A percentile compares a stretch with the other conserved stretches of the same genome.
phyloP scores from a whole-genome alignment of 1,284 basidiomycete species.

The Pseudozyma pruni region DNA sequence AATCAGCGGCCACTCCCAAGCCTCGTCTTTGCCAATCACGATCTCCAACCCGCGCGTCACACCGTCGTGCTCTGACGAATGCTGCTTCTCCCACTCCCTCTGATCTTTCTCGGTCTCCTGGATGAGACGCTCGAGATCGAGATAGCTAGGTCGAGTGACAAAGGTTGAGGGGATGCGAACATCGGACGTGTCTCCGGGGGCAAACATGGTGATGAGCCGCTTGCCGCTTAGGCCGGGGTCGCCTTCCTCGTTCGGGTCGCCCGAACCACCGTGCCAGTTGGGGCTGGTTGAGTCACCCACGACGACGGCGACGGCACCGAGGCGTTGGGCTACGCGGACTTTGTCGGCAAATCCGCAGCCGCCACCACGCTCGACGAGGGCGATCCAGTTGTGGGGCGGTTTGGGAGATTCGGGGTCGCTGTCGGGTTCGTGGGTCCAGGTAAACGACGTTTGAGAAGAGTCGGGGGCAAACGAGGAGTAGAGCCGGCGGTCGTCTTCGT shows the following conservation, averaged over 20 bases:
- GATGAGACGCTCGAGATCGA: constrained; percentile 60
- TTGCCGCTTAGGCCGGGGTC: constrained; percentile 52
- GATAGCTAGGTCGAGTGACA: constrained; percentile 62
- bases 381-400: constrained; percentile 64
- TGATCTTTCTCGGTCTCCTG: constrained; percentile 54
- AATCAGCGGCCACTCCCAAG: constrained; percentile 63
- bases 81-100: constrained; percentile 37
- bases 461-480: constrained; percentile 26
- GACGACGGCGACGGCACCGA: constrained; percentile 65
- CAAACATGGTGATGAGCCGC: constrained; percentile 65
- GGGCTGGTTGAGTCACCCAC: constrained; percentile 61
- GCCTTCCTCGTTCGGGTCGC: constrained; percentile 52
- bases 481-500: constrained; percentile 42
- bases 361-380: constrained; percentile 62
- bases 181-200: constrained; percentile 61
- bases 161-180: constrained; percentile 65
- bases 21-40: constrained; percentile 60
- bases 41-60: constrained; percentile 54
- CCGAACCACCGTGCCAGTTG: constrained; percentile 37
- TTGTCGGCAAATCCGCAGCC: constrained; percentile 63
- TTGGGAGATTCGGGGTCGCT: neutral
- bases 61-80: constrained; percentile 14
- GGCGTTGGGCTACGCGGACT: constrained; percentile 60
- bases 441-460: constrained; percentile 20
- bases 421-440: constrained; percentile 19